Conservation (phyloP, 164 flowering plant species). For the Macadamia tetraphylla region DNA sequence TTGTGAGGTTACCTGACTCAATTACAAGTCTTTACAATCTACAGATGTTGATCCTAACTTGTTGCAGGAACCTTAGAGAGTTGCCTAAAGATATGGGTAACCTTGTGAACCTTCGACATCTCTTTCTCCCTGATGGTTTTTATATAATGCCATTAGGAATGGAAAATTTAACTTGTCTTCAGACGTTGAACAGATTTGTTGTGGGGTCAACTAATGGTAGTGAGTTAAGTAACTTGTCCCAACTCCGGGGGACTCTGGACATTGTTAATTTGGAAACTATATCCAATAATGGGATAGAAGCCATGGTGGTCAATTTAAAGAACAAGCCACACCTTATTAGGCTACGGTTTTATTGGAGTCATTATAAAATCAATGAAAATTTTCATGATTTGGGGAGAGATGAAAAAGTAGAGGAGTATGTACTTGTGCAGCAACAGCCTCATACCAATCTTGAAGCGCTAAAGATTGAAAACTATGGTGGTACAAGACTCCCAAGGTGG, state of each 20-base stretch:
- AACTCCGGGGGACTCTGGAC: constrained; percentile 14
- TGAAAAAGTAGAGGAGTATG: not conserved
- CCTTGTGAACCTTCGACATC: constrained; percentile 15
- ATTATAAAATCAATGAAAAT: too few relatives aligned
- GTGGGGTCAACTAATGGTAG: constrained; percentile 1
- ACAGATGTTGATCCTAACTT: constrained; percentile 4
- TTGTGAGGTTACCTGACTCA: constrained; percentile 11
- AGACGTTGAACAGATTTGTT: constrained; percentile 14
- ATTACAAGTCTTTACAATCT: constrained; percentile 3
- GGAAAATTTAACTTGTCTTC: constrained; percentile 13
- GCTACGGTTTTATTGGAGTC: constrained; percentile 8
- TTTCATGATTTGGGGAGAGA: not conserved
- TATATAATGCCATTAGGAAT: constrained; percentile 16
- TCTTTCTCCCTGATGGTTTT: not conserved
- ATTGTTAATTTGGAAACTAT: constrained; percentile 20
- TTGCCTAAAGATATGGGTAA: constrained; percentile 13
- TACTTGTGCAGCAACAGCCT: constrained; percentile 20
- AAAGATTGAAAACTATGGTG: constrained; percentile 5
- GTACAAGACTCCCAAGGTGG: constrained; percentile 18
- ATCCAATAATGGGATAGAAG: not conserved
- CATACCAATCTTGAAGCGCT: constrained; percentile 15
- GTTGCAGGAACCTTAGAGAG: not conserved
- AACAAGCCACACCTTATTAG: constrained; percentile 8
- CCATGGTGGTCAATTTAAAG: constrained; percentile 16
- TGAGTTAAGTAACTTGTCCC: constrained; percentile 10